Evolutionary conservation across 148 eudicot species (phyloP), one percentile per base, ranked within the genome.

Genomic region (Rhododendron vialii): DNA sequence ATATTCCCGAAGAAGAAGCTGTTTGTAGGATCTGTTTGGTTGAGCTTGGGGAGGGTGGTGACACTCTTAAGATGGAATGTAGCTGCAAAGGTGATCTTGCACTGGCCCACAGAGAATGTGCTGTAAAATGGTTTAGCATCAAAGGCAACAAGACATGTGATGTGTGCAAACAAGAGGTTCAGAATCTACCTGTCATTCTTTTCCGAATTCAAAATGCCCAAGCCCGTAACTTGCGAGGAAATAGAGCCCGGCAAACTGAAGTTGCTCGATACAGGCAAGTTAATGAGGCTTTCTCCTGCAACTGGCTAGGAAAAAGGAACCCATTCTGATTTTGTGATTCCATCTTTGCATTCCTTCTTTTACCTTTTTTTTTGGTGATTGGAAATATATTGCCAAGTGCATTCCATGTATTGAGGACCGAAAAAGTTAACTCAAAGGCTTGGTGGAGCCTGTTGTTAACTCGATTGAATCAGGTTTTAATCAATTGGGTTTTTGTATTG

Each of bases 41-140:
- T 33, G 98, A 98, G 87, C 96, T 98, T 22, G 91, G 93, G 61
- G 99, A 97, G 90, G 98, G 91, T 85, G 92, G 92, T 14, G 96
- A 97, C 57, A 91, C 95, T 33, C 93, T 97, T 48, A 97, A 95
- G 92, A 90, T 97, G 98, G 99, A 98, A 89, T 98, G 99, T 50
- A 91, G 92, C 91, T 98, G 99, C 91, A 98, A 94, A 92, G 99
- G 99, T 38, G 99, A 94, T 81, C 96, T 98, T 83, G 98, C 99
- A 50, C 87, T 98, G 85, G 98, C 94, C 82, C 99, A 98, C 91
- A 91, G 93, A 85, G 98, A 93, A 88, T 98, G 99, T 82, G 98
- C 96, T 47, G 88, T 98, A 57, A 98, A 95, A 89, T 98, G 99
- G 99, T 98, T 98, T 89, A 98, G 96, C 92, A 93, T 98, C 82